Conservation (phyloP, 805 yeast genomes). For the Ogataea sp. region DNA sequence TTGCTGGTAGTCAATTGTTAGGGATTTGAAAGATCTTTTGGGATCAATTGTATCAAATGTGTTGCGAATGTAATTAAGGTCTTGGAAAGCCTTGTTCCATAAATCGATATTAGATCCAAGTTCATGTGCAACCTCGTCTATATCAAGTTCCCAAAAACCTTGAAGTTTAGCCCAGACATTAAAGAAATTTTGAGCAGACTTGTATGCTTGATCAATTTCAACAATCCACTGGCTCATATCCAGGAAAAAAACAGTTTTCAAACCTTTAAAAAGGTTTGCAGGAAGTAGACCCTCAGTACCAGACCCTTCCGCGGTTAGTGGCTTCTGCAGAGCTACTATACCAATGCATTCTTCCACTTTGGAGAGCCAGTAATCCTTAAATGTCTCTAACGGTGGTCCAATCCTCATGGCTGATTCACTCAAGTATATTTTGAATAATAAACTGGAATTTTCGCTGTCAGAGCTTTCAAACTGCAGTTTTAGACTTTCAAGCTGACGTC, state of each 20-base stretch:
- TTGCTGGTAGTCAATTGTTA: conserved; percentile 37
- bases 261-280: background rate
- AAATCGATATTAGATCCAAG: conserved; percentile 26
- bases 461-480: conserved; percentile 12
- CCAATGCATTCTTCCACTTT: conserved; percentile 16
- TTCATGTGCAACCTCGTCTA: conserved; percentile 28
- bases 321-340: conserved; percentile 18
- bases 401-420: conserved; percentile 29
- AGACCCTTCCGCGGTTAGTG: conserved; percentile 14
- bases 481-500: conserved; percentile 2
- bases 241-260: background rate
- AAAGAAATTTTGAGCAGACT: conserved; percentile 29
- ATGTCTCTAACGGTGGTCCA: conserved; percentile 30
- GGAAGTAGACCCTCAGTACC: conserved; percentile 7
- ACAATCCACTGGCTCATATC: conserved; percentile 16
- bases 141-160: conserved; percentile 48
- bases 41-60: conserved; percentile 45
- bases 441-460: too few species aligned
- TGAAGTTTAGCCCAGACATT: conserved; percentile 49
- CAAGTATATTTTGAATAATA: conserved; percentile 29
- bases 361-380: conserved; percentile 25
- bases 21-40: conserved; percentile 29
- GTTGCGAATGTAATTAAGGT: conserved; percentile 33
- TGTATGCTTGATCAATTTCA: conserved; percentile 25
- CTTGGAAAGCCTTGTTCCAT: conserved; percentile 44